phyloP scores from a whole-genome alignment of 1,139 yeast species.

The Candida anutae region DNA sequence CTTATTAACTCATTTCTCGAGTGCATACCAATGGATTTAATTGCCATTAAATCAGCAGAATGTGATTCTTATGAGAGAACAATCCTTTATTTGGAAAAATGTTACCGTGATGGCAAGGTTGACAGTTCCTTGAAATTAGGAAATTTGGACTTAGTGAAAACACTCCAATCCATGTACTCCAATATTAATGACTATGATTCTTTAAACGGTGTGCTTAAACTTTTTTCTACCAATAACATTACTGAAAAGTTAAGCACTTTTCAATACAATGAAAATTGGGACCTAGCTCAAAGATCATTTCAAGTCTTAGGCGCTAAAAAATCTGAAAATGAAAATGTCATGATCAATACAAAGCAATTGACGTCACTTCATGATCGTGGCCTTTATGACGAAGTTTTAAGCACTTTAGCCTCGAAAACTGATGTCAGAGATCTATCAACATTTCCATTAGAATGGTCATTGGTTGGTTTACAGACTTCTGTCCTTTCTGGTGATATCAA shows the following conservation, averaged over 20 bases:
- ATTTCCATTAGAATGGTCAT: slow-evolving; percentile 47
- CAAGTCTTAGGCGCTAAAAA: slow-evolving; percentile 49
- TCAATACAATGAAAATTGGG: slow-evolving; percentile 84
- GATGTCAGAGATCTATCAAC: slow-evolving; percentile 15
- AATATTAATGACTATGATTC: slow-evolving; percentile 87
- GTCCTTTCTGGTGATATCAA: slow-evolving; percentile 53
- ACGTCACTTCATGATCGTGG: slow-evolving; percentile 37
- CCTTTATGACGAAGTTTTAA: slow-evolving; percentile 32
- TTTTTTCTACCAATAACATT: slow-evolving; percentile 61
- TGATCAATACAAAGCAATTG: slow-evolving; percentile 28
- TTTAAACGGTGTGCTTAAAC: slow-evolving; percentile 74
- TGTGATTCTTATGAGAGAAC: slow-evolving; percentile 87
- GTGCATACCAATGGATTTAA: slow-evolving; percentile 54
- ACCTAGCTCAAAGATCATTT: slow-evolving; percentile 79
- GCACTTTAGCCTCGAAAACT: slow-evolving; percentile 23
- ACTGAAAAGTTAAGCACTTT: slow-evolving; percentile 70
- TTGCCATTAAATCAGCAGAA: slow-evolving; percentile 75
- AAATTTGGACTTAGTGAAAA: slow-evolving; percentile 35
- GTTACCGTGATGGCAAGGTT: slow-evolving; percentile 41
- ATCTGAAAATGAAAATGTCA: slow-evolving; percentile 15
- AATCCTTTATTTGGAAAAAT: slow-evolving; percentile 78
- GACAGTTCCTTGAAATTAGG: slow-evolving; percentile 21
- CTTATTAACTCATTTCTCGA: slow-evolving; percentile 40
- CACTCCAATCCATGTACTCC: slow-evolving; percentile 75
- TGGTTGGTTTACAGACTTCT: slow-evolving; percentile 70